A percentile compares a stretch with the other conserved stretches of the same genome.
Conservation (phyloP, 176 grass and related monocot species). For the Ensete ventricosum region DNA sequence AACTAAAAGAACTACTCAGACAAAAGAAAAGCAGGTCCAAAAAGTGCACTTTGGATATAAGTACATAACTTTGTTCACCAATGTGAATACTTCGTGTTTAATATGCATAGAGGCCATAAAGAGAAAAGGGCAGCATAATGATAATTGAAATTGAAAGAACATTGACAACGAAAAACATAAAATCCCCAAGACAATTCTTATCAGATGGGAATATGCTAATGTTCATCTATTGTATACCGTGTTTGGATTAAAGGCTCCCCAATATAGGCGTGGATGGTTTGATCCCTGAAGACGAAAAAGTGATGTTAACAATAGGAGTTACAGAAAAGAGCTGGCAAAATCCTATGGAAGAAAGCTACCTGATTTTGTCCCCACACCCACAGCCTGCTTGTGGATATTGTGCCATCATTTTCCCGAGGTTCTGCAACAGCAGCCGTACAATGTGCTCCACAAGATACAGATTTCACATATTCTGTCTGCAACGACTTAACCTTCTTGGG, state of each 20-base stretch:
- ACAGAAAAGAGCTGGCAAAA: neutral
- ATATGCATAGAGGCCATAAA: neutral
- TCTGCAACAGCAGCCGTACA: slow-evolving; percentile 94
- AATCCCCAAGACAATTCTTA: neutral
- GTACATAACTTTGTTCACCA: neutral
- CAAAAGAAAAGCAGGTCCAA: neutral
- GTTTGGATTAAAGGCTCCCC: slow-evolving; percentile 79
- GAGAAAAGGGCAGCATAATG: neutral
- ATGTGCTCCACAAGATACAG: slow-evolving; percentile 89
- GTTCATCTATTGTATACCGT: slow-evolving; percentile 40
- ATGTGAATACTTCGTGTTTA: neutral
- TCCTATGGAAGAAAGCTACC: slow-evolving; percentile 22
- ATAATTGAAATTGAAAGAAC: neutral
- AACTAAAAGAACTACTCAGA: neutral
- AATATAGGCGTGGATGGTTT: slow-evolving; percentile 72
- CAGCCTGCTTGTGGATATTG: slow-evolving; percentile 53
- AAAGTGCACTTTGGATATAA: neutral
- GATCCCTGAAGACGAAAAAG: slow-evolving; percentile 33
- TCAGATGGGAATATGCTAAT: neutral
- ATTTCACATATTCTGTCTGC: slow-evolving; percentile 75
- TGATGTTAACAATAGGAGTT: neutral
- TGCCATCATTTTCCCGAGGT: slow-evolving; percentile 67
- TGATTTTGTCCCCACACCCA: slow-evolving; percentile 99
- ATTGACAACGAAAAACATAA: neutral
- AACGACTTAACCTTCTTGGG: slow-evolving; percentile 66